These are phyloP conservation scores for Exophiala calicioides DNA, from an alignment of 2,329 filamentous ascomycete species.

Conservation along the genomic window DNA sequence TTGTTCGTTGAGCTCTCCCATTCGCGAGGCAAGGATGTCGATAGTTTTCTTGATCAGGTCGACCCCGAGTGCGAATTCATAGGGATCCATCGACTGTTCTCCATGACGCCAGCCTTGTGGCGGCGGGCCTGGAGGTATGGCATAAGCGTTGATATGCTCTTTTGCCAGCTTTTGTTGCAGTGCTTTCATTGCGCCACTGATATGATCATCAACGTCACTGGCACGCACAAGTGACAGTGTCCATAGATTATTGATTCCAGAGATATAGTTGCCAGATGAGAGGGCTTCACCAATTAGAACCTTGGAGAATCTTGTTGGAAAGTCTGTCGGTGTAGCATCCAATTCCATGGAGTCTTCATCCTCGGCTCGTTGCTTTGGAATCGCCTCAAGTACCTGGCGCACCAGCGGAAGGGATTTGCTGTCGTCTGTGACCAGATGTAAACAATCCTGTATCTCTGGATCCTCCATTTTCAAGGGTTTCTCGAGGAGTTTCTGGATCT, in stretches of 20 bases:
- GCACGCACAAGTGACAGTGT: constrained; percentile 83
- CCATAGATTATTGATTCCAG: constrained; percentile 91
- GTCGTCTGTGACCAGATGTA: constrained; percentile 70
- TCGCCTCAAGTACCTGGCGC: constrained; percentile 70
- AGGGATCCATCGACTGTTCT: constrained; percentile 59
- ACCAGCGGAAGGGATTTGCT: constrained; percentile 67
- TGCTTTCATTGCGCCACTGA: constrained; percentile 85
- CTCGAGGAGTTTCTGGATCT: constrained; percentile 84
- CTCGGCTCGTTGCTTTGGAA: constrained; percentile 81
- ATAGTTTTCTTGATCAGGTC: constrained; percentile 93
- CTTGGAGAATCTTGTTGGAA: constrained; percentile 74
- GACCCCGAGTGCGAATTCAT: constrained; percentile 86
- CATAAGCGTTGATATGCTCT: constrained; percentile 80
- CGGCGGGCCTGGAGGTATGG: constrained; percentile 38
- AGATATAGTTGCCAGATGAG: constrained; percentile 75
- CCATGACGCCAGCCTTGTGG: constrained; percentile 43
- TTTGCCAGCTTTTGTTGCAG: constrained; percentile 88
- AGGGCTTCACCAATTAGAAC: constrained; percentile 86
- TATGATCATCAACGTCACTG: constrained; percentile 85
- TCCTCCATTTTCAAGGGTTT: constrained; percentile 87
- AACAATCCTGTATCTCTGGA: constrained; percentile 87
- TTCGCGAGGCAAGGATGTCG: constrained; percentile 85
- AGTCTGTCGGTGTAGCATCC: constrained; percentile 75
- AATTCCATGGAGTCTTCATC: constrained; percentile 81
- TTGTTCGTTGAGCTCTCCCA: constrained; percentile 89